Percentiles rank a stretch among this genome's conserved stretches.
phyloP scores from a whole-genome alignment of 352 stramenopile species.

The Phytophthora pinifolia region DNA sequence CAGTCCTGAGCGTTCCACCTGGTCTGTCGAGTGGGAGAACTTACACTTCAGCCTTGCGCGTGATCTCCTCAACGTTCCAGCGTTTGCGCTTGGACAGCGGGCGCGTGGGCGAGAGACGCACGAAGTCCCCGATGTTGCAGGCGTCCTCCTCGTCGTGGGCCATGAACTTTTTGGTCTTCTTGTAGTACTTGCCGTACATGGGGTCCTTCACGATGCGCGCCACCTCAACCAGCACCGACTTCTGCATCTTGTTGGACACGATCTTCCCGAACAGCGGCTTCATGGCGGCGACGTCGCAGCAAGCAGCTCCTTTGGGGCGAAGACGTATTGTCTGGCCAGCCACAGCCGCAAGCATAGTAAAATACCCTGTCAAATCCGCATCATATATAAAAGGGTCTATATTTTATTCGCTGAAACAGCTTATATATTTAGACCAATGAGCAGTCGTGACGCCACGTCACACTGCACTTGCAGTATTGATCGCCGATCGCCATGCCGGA shows the following conservation, averaged over 20 bases:
- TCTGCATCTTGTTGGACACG: slow-evolving; percentile 97
- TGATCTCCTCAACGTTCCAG: slow-evolving; percentile 91
- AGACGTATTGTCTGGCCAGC: slow-evolving; percentile 30
- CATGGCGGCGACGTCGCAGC: slow-evolving; percentile 38
- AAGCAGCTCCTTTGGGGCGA: slow-evolving; percentile 9
- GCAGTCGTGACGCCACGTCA: slow-evolving; percentile 14
- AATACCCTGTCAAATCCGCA: too few species aligned
- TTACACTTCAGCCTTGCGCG: slow-evolving; percentile 86
- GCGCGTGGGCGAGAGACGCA: slow-evolving; percentile 72
- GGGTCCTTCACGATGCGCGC: slow-evolving; percentile 93
- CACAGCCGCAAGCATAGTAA: slow-evolving; percentile 10
- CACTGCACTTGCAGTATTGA: not conserved
- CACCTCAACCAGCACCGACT: slow-evolving; percentile 95
- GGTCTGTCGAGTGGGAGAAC: not conserved
- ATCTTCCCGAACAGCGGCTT: slow-evolving; percentile 95
- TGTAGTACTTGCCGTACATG: slow-evolving; percentile 95
- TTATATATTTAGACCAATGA: slow-evolving; percentile 18
- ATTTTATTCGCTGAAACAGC: slow-evolving; percentile 9
- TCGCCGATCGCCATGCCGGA: slow-evolving; percentile 22
- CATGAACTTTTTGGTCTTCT: slow-evolving; percentile 98
- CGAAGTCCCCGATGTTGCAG: slow-evolving; percentile 91
- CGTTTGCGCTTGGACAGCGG: slow-evolving; percentile 87
- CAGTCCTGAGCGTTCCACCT: not conserved
- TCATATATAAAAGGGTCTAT: not conserved
- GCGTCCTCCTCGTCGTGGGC: slow-evolving; percentile 95